Evolutionary conservation across 163 green algal genomes (phyloP), one percentile per base, ranked within the genome.

Genomic region (Chlorella variabilis): DNA sequence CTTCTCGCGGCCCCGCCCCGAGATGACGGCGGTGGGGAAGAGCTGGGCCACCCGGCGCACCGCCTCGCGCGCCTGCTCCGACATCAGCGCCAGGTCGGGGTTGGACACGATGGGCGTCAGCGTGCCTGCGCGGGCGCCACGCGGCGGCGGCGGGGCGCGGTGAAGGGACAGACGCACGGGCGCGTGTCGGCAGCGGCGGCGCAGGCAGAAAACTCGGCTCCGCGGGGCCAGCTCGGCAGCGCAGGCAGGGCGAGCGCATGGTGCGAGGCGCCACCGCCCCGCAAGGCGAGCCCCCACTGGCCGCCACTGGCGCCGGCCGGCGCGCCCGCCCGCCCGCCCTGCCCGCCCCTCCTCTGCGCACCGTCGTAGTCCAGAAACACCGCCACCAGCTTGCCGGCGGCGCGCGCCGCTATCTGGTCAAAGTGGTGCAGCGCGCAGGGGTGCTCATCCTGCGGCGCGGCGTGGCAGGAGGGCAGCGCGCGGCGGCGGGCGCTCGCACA

Each of bases 341-440:
- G n/a, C n/a, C n/a, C n/a, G n/a, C n/a, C n/a, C n/a, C n/a, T n/a
- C n/a, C n/a, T n/a, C n/a, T n/a, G n/a, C n/a, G 34, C 79, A 94
- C 93, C 96, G 78, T 99, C 96, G 77, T 99, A 99, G 78, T 99
- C 96, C 1, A 99, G 84, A 78, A 99, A 99, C 0, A 99, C 90
- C 0, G 93, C 92, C 4, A 99, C 77, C 36, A 89, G 84, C 80
- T 94, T 92, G 36, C 88, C 90, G 1, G 81, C 69, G 0, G 92
- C 83, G 9, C 51, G 36, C 27, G 73, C 51, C 38, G 87, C 68
- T 39, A 96, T 92, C 8, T 79, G 38, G 6, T 90, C 77, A 58
- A 97, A 96, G 54, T 89, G 75, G 17, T 83, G 59, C 23, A 96
- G 79, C 0, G 92, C 68, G 69, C 88, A 94, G 2, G 94, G 94